Base-by-base conservation (phyloP, 805 yeast species). In the Myxozyma vanderwaltii region DNA sequence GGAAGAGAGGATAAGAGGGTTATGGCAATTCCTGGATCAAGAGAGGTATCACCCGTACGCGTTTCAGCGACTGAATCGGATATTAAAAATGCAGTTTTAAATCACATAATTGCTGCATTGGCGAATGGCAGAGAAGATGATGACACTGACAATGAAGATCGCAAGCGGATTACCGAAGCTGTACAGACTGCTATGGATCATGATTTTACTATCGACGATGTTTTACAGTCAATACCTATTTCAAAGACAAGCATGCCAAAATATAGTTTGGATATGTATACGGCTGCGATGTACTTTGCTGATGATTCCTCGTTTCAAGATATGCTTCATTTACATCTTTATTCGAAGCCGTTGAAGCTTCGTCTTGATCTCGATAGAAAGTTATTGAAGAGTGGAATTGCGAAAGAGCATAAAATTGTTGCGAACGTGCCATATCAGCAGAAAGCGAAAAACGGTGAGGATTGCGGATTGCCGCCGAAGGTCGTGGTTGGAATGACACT, bases 241-340 rank as follows among this genome's bases (percentile, higher is more conserved):
- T 50, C 59, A 17, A 50, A 44, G 46, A 26, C 56, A 21, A 27
- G 41, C n/a, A 27, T 43, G 46, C 50, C 54, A 12, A 50, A 43
- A 26, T 45, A 21, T 33, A 43, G 21, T 21, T 17, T 44, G 36
- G 41, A 49, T 24, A 23, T 40, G 48, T 47, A 47, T 36, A 23
- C 59, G 13, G 58, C 48, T 8, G 45, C 56, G 15, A 24, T 50
- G 45, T 38, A 35, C n/a, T 43, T 50, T 40, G 44, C 40, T 10
- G 56, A 56, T 13, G 51, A 56, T 23, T 40, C 41, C 4, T n/a
- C 43, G 10, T 44, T 45, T 29, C 56, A 50, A 31, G 59, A 56
- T 41, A 36, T 56, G 31, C 10, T 56, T 44, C 49, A 51, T 33
- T 17, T 50, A 15, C 40, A 50, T 39, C 29, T 44, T 12, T 48